These are phyloP conservation scores for Ustilago trichophora DNA, from an alignment of 1,284 basidiomycete genomes.

Conservation along the genomic window DNA sequence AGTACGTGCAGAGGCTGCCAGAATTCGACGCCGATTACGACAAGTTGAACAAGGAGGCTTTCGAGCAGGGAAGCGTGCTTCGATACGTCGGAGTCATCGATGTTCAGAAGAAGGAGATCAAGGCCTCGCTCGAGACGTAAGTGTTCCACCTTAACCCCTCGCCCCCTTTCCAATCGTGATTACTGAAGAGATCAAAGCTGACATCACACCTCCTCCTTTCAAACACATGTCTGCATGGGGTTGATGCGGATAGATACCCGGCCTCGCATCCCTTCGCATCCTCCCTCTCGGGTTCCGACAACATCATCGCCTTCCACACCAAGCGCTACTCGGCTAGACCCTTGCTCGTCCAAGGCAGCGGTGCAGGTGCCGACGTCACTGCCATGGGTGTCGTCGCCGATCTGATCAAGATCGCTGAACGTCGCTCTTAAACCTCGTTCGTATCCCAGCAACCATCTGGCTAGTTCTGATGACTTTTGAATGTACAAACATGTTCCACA, in stretches of 20 bases:
- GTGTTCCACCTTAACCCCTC: too few relatives aligned
- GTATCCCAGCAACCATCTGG: too few relatives aligned
- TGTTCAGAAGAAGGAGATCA: constrained; percentile 76
- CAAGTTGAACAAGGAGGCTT: constrained; percentile 79
- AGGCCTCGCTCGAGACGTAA: constrained; percentile 87
- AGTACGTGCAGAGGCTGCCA: constrained; percentile 82
- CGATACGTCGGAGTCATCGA: constrained; percentile 96
- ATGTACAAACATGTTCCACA: too few relatives aligned
- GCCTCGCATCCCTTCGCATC: constrained; percentile 96
- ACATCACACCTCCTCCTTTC: too few relatives aligned
- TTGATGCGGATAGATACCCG: too few relatives aligned
- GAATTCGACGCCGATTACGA: constrained; percentile 86
- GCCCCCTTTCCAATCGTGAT: too few relatives aligned
- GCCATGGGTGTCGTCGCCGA: constrained; percentile 96
- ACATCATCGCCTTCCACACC: constrained; percentile 97
- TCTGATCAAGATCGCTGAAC: constrained; percentile 68
- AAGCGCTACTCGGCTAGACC: constrained; percentile 76
- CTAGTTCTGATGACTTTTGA: too few relatives aligned
- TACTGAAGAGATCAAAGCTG: too few relatives aligned
- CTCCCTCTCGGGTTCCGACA: constrained; percentile 92
- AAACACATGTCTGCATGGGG: too few relatives aligned
- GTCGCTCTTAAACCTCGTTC: constrained; percentile 30
- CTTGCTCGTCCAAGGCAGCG: constrained; percentile 91
- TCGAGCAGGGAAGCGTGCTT: constrained; percentile 80
- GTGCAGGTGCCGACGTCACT: constrained; percentile 94